These are phyloP conservation scores for Ceratocystis harringtonii DNA, from an alignment of 2,329 filamentous ascomycete species.

Conservation along the genomic window DNA sequence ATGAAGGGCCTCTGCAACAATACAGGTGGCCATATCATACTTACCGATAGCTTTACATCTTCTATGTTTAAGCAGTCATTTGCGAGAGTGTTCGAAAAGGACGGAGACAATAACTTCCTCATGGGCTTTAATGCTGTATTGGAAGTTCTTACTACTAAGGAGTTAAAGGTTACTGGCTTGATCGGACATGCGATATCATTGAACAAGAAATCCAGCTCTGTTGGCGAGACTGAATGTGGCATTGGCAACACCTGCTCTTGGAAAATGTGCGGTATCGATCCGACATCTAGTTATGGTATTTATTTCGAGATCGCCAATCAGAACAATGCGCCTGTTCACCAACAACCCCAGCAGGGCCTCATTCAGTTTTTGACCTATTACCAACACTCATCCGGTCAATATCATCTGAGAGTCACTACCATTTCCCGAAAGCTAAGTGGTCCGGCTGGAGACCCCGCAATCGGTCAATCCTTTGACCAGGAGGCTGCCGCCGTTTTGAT, in stretches of 20 bases:
- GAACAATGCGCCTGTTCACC: conserved; percentile 69
- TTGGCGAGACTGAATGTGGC: conserved; percentile 94
- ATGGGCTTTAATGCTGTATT: conserved; percentile 98
- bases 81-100: conserved; percentile 91
- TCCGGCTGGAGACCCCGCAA: conserved; percentile 81
- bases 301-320: conserved; percentile 98
- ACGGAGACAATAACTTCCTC: conserved; percentile 79
- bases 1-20: conserved; percentile 97
- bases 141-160: conserved; percentile 92
- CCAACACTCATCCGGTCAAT: conserved; percentile 91
- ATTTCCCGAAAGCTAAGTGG: conserved; percentile 83
- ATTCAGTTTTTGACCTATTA: conserved; percentile 99
- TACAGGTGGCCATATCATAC: conserved; percentile 93
- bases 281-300: conserved; percentile 80
- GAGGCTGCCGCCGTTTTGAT: conserved; percentile 95
- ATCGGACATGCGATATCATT: conserved; percentile 93
- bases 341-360: conserved; percentile 79
- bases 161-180: conserved; percentile 91
- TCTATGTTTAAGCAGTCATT: conserved; percentile 99
- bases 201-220: conserved; percentile 95
- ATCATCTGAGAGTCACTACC: conserved; percentile 89
- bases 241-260: conserved; percentile 97
- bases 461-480: conserved; percentile 95
- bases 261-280: conserved; percentile 99
- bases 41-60: conserved; percentile 95